These are phyloP conservation scores for Pythium plurisporium DNA, from an alignment of 352 stramenopile genomes.

Conservation along the genomic window DNA sequence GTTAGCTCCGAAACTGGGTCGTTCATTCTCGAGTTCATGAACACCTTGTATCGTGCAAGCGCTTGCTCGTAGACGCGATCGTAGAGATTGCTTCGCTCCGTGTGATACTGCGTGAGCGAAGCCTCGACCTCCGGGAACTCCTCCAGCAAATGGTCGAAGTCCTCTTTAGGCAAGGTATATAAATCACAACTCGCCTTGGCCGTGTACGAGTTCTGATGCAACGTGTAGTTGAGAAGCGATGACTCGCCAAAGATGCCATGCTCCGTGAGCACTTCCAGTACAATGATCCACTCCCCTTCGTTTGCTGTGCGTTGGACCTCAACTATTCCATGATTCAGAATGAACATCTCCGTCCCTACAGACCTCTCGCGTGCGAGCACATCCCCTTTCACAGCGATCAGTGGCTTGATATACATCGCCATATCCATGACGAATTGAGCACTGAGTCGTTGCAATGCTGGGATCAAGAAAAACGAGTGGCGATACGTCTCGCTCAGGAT, in stretches of 20 bases:
- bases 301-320: conserved; percentile 56
- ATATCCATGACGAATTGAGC: conserved; percentile 80
- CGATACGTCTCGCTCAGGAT: conserved; percentile 75
- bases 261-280: conserved; percentile 70
- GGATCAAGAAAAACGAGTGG: conserved; percentile 70
- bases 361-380: conserved; percentile 56
- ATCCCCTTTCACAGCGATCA: conserved; percentile 65
- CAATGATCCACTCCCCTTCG: conserved; percentile 58
- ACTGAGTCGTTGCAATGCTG: conserved; percentile 63
- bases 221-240: conserved; percentile 66
- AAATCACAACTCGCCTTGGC: conserved; percentile 68
- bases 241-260: conserved; percentile 65
- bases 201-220: conserved; percentile 73
- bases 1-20: conserved; percentile 49
- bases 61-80: conserved; percentile 69
- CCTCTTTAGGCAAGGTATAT: conserved; percentile 74
- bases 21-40: conserved; percentile 47
- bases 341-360: conserved; percentile 80
- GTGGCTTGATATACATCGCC: conserved; percentile 81
- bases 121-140: conserved; percentile 72
- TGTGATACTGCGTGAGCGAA: conserved; percentile 53
- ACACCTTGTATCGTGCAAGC: conserved; percentile 58
- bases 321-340: conserved; percentile 70
- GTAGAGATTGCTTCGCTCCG: conserved; percentile 56
- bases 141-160: conserved; percentile 76